A percentile compares a stretch with the other conserved stretches of the same genome.
Conservation (phyloP, 148 eudicot genomes). For the Nepenthes gracilis region DNA sequence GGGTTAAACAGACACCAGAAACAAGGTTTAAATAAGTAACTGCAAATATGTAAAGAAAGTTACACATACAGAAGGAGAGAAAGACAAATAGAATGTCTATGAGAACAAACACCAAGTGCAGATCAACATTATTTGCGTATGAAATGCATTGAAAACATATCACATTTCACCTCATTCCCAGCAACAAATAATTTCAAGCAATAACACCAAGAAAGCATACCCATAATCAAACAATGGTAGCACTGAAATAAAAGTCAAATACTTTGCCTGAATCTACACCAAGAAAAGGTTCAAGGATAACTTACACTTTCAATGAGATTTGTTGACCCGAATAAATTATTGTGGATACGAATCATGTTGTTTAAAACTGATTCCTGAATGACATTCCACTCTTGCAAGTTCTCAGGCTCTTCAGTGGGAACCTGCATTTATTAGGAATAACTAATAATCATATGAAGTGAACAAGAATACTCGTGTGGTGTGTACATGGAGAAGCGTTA, state of each 20-base stretch:
- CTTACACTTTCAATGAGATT: constrained; percentile 58
- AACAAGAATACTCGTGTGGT: background rate
- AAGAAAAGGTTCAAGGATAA: constrained; percentile 3
- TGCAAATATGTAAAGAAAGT: too few relatives aligned
- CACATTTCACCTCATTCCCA: too few relatives aligned
- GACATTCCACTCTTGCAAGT: constrained; percentile 41
- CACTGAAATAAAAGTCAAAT: background rate
- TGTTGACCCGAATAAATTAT: constrained; percentile 61
- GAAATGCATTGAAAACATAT: too few relatives aligned
- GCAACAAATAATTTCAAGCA: too few relatives aligned
- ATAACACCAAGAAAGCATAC: too few relatives aligned
- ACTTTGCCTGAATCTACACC: background rate
- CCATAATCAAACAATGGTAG: too few relatives aligned
- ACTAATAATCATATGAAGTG: background rate
- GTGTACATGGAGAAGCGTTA: constrained; percentile 8
- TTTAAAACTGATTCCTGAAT: constrained; percentile 45
- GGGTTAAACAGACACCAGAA: too few relatives aligned
- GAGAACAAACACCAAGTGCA: too few relatives aligned
- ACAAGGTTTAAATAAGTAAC: too few relatives aligned
- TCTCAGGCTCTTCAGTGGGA: constrained; percentile 28
- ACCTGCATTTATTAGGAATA: constrained; percentile 6
- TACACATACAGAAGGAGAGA: too few relatives aligned
- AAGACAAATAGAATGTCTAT: too few relatives aligned
- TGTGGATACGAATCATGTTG: constrained; percentile 51
- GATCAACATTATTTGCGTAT: too few relatives aligned